Base-by-base conservation (phyloP, 164 flowering plant species). In the Warburgia ugandensis region DNA sequence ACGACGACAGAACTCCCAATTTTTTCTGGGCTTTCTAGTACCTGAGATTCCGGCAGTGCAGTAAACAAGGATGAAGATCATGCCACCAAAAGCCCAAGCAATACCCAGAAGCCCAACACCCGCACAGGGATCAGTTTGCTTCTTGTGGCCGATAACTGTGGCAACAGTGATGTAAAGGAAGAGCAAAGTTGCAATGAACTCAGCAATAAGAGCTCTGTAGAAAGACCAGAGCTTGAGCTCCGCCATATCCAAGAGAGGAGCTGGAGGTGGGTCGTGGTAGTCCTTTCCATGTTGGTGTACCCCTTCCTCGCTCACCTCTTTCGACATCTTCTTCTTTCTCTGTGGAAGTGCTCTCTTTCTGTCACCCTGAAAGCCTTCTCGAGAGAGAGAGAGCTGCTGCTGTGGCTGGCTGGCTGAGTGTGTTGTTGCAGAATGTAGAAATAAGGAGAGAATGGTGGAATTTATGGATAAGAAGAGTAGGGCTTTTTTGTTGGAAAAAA, bases 41-140 rank as follows among this genome's bases (percentile, higher is more conserved):
- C 76, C 73, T n/a, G 76, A 71, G 46, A 71, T 71, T 27, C 75
- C 75, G 28, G 75, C 72, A 7, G 72, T 71, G 62, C 75, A 71
- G 70, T 71, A 71, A 30, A 71, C 75, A 21, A 71, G 75, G 38
- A 71, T 48, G 52, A 71, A 71, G 42, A 71, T 71, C 75, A 71
- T 71, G 48, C 76, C 76, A 44, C 76, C 76, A 26, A 71, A 71
- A 31, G 76, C 48, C 76, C 76, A 71, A 21, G 76, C 76, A 12
- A 71, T 68, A 26, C 73, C 76, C 14, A 71, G 68, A 37, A 64
- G 59, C 20, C 73, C 76, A 12, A 71, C 76, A 20, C 67, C 67
- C 16, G 9, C 58, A 51, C 76, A 71, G 16, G 56, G 42, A 12
- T 29, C 58, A 0, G 51, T 10, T 16, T 31, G 50, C 25, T 53